A percentile compares a stretch with the other conserved stretches of the same genome.
Conservation (phyloP, 2,329 filamentous ascomycete genomes). For the Zymoseptoria crescenta region DNA sequence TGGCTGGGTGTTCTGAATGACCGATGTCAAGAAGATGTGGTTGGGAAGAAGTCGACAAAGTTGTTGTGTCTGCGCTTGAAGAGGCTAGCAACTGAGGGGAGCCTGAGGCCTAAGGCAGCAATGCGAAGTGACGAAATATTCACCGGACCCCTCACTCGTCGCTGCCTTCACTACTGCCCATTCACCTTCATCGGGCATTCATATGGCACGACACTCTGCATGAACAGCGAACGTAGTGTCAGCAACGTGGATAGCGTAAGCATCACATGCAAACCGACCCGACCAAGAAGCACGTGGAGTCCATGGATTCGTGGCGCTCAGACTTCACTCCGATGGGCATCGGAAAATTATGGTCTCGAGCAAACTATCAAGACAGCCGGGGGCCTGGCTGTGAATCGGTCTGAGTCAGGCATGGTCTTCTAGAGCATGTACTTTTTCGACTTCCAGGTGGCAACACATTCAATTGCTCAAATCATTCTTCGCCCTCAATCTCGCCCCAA, state of each 20-base stretch:
- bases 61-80: neutral
- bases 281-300: neutral
- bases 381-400: neutral
- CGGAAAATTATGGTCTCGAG: neutral
- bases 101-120: neutral
- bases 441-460: neutral
- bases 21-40: neutral
- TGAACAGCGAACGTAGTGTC: neutral
- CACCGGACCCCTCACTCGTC: neutral
- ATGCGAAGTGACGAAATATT: neutral
- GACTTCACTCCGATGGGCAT: neutral
- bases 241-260: neutral
- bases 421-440: too few relatives aligned
- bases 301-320: neutral
- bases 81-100: neutral
- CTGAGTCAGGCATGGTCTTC: too few relatives aligned
- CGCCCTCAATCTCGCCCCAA: slow-evolving; percentile 8
- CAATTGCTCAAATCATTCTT: slow-evolving; percentile 7
- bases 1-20: neutral
- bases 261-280: neutral
- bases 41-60: neutral
- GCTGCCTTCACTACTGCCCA: neutral
- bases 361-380: neutral
- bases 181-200: neutral
- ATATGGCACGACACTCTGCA: neutral